These are phyloP conservation scores for Adansonia digitata DNA, from an alignment of 345 rosid genomes.

Conservation along the genomic window DNA sequence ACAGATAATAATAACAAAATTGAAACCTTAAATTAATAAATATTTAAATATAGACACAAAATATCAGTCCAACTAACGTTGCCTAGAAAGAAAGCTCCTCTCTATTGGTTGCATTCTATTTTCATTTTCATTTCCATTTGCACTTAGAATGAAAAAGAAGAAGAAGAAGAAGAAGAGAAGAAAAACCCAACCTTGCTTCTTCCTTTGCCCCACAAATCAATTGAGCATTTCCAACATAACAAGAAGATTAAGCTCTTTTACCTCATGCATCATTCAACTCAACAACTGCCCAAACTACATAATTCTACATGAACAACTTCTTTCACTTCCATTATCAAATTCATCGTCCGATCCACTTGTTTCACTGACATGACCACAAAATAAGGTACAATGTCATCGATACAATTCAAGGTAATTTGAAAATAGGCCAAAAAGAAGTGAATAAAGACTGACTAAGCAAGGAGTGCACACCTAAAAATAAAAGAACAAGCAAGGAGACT, in stretches of 20 bases:
- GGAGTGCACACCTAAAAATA: neutral
- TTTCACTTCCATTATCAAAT: constrained; percentile 44
- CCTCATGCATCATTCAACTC: neutral
- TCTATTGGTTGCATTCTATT: constrained; percentile 6
- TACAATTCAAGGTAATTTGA: neutral
- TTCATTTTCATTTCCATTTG: too few species aligned
- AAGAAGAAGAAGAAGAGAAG: neutral
- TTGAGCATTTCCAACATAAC: constrained; percentile 11
- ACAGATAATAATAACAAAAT: constrained; percentile 30
- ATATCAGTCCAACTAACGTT: constrained; percentile 22
- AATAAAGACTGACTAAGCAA: neutral
- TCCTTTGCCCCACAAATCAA: constrained; percentile 5
- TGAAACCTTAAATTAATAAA: constrained; percentile 27
- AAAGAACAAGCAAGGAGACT: neutral
- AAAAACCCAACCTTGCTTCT: constrained; percentile 4
- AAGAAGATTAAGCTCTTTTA: constrained; percentile 16
- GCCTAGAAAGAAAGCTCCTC: constrained; percentile 16
- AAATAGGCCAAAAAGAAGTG: neutral
- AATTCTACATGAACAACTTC: constrained; percentile 52
- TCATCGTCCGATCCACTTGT: constrained; percentile 53
- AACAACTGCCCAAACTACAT: constrained; percentile 35
- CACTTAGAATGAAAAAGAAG: neutral
- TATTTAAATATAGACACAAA: constrained; percentile 28
- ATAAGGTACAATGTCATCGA: constrained; percentile 14
- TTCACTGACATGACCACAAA: constrained; percentile 46